Evolutionary conservation across 176 grass and related monocot species (phyloP), one percentile per base, ranked within the genome.

Genomic region (Pharus latifolius): DNA sequence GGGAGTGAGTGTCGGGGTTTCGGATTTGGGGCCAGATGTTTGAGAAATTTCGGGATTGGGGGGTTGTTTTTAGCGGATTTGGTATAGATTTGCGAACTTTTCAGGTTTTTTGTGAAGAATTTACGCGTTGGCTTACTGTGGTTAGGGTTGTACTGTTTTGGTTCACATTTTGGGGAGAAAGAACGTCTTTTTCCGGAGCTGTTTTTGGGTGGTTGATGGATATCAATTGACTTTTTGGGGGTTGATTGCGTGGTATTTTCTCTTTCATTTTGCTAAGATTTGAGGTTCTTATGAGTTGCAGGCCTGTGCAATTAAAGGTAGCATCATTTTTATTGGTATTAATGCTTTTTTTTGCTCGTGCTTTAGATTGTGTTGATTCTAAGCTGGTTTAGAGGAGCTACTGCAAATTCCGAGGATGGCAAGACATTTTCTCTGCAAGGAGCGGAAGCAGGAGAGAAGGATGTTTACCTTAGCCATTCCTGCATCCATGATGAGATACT

Each of bases 401-500:
- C 49, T 64, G 87, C 73, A 3, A 49, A 65, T 65, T 75, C 84
- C 19, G 61, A 71, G 17, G 81, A 98, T 6, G 27, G 18, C 50
- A 82, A 84, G 40, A 33, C 56, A 30, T 50, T 63, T 26, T 40
- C 52, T 52, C 62, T 44, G 7, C 82, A 81, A 81, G 60, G 66
- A 13, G 65, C 18, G 2, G 86, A 96, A 48, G 63, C 52, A 4
- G 88, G 77, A 42, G 89, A 96, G 23, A 87, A 78, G 42, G 82
- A 85, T 80, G 78, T 46, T 18, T 86, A 91, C 86, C 90, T 86
- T 52, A 99, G 76, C 53, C 95, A 99, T 49, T 99, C 95, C 8
- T 99, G 95, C 79, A 99, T 99, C 66, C 95, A 99, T 51, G 95
- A 99, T 35, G 90, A 99, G 53, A 94, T 99, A 78, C 82, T 99